Conservation (phyloP, 331 rosid species). For the Rhamnella rubrinervis region DNA sequence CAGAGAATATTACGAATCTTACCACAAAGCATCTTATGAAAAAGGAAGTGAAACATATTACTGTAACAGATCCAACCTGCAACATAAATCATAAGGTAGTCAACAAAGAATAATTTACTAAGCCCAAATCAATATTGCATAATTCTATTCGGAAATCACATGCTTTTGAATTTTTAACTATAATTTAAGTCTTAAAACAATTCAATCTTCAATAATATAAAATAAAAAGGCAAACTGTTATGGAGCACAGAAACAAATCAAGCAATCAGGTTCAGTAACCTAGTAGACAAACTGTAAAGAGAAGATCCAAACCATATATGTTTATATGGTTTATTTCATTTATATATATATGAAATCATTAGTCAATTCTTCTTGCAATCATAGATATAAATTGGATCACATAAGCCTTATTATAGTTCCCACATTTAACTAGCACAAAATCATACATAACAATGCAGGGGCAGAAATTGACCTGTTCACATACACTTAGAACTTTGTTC, state of each 20-base stretch:
- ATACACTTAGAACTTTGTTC: too few relatives aligned
- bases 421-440: too few relatives aligned
- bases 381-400: too few relatives aligned
- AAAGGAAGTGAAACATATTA: conserved; percentile 95
- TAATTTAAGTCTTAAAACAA: background rate
- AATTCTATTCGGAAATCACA: background rate
- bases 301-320: conserved; percentile 60
- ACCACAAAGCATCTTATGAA: conserved; percentile 92
- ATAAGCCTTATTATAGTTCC: too few relatives aligned
- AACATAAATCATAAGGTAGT: conserved; percentile 24
- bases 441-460: too few relatives aligned
- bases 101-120: background rate
- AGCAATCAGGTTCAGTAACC: conserved; percentile 3
- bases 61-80: conserved; percentile 97
- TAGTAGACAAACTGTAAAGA: conserved; percentile 22
- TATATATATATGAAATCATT: too few relatives aligned
- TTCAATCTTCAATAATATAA: background rate
- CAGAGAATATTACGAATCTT: conserved; percentile 28
- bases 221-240: background rate
- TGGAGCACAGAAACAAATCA: background rate
- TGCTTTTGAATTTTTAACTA: background rate
- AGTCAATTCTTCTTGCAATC: too few relatives aligned
- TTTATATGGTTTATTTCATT: too few relatives aligned
- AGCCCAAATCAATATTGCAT: background rate
- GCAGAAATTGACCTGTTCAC: too few relatives aligned